These are phyloP conservation scores for Aureobasidium namibiae DNA, from an alignment of 2,329 filamentous ascomycete genomes.

Conservation along the genomic window DNA sequence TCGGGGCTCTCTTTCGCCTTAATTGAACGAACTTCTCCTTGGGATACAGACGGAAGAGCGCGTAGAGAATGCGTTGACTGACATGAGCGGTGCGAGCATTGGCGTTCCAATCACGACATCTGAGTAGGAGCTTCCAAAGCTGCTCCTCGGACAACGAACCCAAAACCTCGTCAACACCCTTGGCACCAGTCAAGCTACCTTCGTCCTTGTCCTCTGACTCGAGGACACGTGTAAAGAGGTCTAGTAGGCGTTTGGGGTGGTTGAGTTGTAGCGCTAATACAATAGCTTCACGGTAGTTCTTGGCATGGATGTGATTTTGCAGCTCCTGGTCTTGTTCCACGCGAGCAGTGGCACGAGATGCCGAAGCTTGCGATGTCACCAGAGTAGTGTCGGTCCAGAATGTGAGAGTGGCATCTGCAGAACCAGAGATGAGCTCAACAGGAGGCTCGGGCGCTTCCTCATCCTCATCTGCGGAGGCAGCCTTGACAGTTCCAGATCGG, in stretches of 20 bases:
- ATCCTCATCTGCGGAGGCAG: constrained; percentile 14
- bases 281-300: constrained; percentile 88
- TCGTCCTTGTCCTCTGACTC: constrained; percentile 52
- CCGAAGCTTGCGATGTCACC: constrained; percentile 66
- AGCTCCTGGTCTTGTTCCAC: constrained; percentile 93
- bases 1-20: constrained; percentile 22
- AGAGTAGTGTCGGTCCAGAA: constrained; percentile 93
- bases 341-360: constrained; percentile 64
- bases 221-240: constrained; percentile 74
- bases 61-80: constrained; percentile 75
- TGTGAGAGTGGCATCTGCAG: constrained; percentile 83
- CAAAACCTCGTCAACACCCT: constrained; percentile 72
- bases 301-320: constrained; percentile 81
- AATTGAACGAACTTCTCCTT: constrained; percentile 59
- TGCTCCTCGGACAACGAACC: constrained; percentile 74
- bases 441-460: constrained; percentile 22
- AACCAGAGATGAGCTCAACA: constrained; percentile 77
- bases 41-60: constrained; percentile 72
- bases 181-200: constrained; percentile 56
- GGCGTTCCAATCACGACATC: constrained; percentile 94
- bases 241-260: constrained; percentile 79
- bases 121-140: constrained; percentile 70
- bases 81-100: constrained; percentile 80
- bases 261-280: constrained; percentile 87
- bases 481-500: neutral